phyloP scores from a whole-genome alignment of 2,329 filamentous ascomycete genomes.

The Eutypella sp. region DNA sequence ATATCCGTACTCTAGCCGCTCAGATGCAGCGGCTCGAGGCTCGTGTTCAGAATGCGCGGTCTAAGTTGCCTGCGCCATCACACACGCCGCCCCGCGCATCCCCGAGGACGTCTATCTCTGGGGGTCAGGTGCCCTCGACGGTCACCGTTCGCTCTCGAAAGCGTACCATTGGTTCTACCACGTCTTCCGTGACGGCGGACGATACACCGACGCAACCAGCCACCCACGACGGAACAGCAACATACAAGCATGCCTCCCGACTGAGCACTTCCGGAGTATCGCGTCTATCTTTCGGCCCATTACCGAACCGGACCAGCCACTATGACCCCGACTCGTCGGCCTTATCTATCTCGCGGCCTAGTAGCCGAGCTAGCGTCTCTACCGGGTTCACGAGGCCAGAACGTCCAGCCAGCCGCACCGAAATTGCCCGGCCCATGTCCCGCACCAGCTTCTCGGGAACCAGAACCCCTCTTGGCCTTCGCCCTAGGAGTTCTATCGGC shows the following conservation, averaged over 20 bases:
- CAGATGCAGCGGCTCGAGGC: slow-evolving; percentile 97
- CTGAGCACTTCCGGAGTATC: slow-evolving; percentile 59
- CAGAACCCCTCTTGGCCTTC: slow-evolving; percentile 59
- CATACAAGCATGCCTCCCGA: slow-evolving; percentile 47
- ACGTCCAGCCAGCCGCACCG: slow-evolving; percentile 49
- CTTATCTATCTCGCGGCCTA: slow-evolving; percentile 57
- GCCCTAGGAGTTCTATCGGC: slow-evolving; percentile 67
- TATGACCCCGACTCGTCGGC: slow-evolving; percentile 38
- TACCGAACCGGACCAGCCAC: slow-evolving; percentile 46
- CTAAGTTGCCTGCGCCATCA: slow-evolving; percentile 80
- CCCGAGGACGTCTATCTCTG: slow-evolving; percentile 52
- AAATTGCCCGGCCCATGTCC: slow-evolving; percentile 59
- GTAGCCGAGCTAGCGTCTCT: slow-evolving; percentile 64
- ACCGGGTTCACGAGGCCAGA: slow-evolving; percentile 33
- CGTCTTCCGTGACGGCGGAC: slow-evolving; percentile 43
- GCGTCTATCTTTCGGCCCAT: slow-evolving; percentile 58
- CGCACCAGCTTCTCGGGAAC: slow-evolving; percentile 56
- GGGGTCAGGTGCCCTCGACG: slow-evolving; percentile 45
- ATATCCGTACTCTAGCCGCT: slow-evolving; percentile 88
- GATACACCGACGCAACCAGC: slow-evolving; percentile 49
- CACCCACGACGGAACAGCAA: slow-evolving; percentile 27
- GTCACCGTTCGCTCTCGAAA: slow-evolving; percentile 66
- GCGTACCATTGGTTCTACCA: slow-evolving; percentile 54
- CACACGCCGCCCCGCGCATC: slow-evolving; percentile 75
- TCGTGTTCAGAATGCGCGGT: slow-evolving; percentile 83